A percentile compares a stretch with the other conserved stretches of the same genome.
Conservation (phyloP, 106 monocot species). For the Platanthera zijinensis region DNA sequence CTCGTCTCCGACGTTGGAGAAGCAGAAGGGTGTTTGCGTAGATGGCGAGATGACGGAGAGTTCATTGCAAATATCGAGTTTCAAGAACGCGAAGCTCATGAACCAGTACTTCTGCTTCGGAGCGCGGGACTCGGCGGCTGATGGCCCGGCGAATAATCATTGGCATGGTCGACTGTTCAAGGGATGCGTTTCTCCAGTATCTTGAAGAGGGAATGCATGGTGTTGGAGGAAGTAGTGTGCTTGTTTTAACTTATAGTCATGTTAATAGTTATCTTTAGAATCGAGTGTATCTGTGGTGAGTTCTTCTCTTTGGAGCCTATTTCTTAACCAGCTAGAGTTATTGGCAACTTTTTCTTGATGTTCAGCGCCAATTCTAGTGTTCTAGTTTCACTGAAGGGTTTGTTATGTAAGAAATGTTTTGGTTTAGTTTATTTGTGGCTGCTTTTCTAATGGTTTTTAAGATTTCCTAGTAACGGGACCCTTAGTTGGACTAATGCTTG, state of each 20-base stretch:
- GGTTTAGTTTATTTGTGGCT: background rate
- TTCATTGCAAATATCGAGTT: slow-evolving; percentile 15
- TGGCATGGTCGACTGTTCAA: slow-evolving; percentile 26
- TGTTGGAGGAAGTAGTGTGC: background rate
- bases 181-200: slow-evolving; percentile 24
- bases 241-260: slow-evolving; percentile 1
- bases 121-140: slow-evolving; percentile 38
- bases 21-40: slow-evolving; percentile 21
- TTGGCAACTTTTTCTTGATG: background rate
- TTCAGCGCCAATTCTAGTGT: background rate
- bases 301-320: background rate
- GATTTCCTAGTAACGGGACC: too few relatives aligned
- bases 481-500: too few relatives aligned
- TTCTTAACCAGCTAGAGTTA: background rate
- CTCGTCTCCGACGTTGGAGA: slow-evolving; percentile 24
- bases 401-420: background rate
- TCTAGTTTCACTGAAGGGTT: background rate
- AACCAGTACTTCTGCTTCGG: slow-evolving; percentile 78
- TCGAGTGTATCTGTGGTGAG: background rate
- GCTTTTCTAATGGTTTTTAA: too few relatives aligned
- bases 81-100: slow-evolving; percentile 34
- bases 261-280: background rate
- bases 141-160: slow-evolving; percentile 23
- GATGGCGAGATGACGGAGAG: slow-evolving; percentile 37
- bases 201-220: slow-evolving; percentile 16